These are phyloP conservation scores for Ramichloridium luteum DNA, from an alignment of 2,329 filamentous ascomycete species.

Conservation along the genomic window DNA sequence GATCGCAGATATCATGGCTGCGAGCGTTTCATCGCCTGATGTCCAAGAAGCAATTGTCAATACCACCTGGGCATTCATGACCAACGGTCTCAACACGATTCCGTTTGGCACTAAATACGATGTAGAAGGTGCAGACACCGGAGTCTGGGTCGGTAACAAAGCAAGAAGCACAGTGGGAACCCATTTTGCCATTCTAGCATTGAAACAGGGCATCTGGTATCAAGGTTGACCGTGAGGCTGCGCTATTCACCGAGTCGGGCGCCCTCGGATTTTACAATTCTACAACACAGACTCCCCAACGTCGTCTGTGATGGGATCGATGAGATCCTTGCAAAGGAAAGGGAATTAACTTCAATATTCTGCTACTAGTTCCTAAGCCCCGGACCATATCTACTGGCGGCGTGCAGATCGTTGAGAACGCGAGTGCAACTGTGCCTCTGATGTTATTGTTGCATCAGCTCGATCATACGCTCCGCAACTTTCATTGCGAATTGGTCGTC, in stretches of 20 bases:
- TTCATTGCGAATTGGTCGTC: constrained; percentile 39
- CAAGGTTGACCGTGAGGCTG: too few relatives aligned
- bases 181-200: constrained; percentile 15
- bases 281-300: too few relatives aligned
- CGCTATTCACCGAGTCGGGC: too few relatives aligned
- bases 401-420: too few relatives aligned
- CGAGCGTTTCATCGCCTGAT: constrained; percentile 9
- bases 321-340: too few relatives aligned
- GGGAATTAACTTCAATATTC: too few relatives aligned
- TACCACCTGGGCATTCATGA: constrained; percentile 16
- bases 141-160: constrained; percentile 16
- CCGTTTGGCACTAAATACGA: constrained; percentile 20
- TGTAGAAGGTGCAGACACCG: constrained; percentile 11
- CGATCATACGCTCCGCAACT: constrained; percentile 29
- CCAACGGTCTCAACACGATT: constrained; percentile 15
- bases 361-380: too few relatives aligned
- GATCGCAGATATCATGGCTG: constrained; percentile 14
- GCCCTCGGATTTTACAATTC: too few relatives aligned
- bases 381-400: too few relatives aligned
- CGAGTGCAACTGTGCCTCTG: too few relatives aligned
- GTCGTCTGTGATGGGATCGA: too few relatives aligned
- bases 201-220: constrained; percentile 16
- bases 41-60: constrained; percentile 13
- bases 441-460: too few relatives aligned
- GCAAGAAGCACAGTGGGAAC: constrained; percentile 16